Conservation (phyloP, 305 asterid genomes). For the Solanum hybrid region DNA sequence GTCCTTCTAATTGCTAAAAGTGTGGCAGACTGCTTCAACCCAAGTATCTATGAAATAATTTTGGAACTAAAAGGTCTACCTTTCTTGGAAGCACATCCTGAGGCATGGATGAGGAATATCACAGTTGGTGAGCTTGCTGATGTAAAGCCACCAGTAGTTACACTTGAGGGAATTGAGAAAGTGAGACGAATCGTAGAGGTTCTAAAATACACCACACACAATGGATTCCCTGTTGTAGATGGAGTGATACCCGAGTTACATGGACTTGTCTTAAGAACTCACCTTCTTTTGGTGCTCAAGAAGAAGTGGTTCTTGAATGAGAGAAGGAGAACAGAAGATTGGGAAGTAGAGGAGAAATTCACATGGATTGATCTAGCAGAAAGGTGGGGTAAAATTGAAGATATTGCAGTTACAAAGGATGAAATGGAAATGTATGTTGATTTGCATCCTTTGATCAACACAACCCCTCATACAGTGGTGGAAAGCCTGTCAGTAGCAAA, state of each 20-base stretch:
- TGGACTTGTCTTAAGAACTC: constrained; percentile 72
- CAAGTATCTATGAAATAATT: constrained; percentile 73
- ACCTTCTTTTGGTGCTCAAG: constrained; percentile 54
- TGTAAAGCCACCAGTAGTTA: constrained; percentile 56
- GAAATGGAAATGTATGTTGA: constrained; percentile 75
- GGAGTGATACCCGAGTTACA: constrained; percentile 47
- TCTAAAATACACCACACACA: constrained; percentile 63
- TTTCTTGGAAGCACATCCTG: constrained; percentile 71
- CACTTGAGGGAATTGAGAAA: constrained; percentile 60
- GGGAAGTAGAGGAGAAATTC: constrained; percentile 76
- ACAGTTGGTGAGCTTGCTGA: constrained; percentile 78
- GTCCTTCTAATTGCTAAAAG: constrained; percentile 68
- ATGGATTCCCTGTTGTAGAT: constrained; percentile 76
- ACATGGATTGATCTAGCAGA: constrained; percentile 74
- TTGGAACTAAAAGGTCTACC: constrained; percentile 78
- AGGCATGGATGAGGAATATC: constrained; percentile 87
- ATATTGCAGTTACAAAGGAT: constrained; percentile 40
- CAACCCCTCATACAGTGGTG: constrained; percentile 66
- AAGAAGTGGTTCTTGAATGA: constrained; percentile 78
- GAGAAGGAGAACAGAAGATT: constrained; percentile 54
- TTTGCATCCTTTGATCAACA: constrained; percentile 67
- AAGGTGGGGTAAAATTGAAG: constrained; percentile 55
- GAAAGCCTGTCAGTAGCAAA: constrained; percentile 85
- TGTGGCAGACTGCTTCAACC: constrained; percentile 83
- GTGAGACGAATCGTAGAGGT: constrained; percentile 70